Evolutionary conservation across 345 rosid species (phyloP).

Genomic region (Euphorbia peplus): DNA sequence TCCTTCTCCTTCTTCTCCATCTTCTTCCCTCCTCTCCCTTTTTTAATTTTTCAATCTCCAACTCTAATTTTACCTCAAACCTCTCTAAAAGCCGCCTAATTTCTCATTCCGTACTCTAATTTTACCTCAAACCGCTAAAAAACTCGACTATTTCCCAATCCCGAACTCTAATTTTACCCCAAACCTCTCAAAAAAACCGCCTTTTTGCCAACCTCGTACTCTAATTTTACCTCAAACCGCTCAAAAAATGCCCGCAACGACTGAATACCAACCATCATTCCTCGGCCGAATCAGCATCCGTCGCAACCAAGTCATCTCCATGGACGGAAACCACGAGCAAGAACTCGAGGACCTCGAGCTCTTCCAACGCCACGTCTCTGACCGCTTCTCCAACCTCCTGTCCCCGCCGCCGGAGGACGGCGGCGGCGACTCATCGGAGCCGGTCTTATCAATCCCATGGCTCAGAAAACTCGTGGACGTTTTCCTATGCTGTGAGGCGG

Average conservation of each 20-base stretch:
- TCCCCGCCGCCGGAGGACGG: constrained; percentile 35
- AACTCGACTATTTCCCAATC: too few species aligned
- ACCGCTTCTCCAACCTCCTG: constrained; percentile 66
- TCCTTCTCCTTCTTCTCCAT: not conserved
- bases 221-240: not conserved
- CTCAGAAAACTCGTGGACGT: constrained; percentile 79
- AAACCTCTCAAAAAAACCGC: too few species aligned
- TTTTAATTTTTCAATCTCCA: too few species aligned
- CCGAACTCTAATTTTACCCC: too few species aligned
- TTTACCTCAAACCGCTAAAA: not conserved
- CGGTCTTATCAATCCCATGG: constrained; percentile 68
- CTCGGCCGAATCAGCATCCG: constrained; percentile 86
- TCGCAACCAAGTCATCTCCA: constrained; percentile 72
- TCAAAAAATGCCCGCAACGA: constrained; percentile 52
- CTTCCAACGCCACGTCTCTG: constrained; percentile 74
- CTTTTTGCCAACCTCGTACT: too few species aligned
- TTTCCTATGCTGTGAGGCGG: constrained; percentile 92
- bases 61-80: not conserved
- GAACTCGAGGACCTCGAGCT: constrained; percentile 78
- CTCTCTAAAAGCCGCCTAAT: too few species aligned
- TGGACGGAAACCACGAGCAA: constrained; percentile 78
- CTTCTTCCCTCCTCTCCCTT: not conserved
- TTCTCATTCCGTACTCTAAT: not conserved
- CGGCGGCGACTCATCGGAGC: constrained; percentile 14
- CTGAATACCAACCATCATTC: constrained; percentile 68